These are phyloP conservation scores for Colletotrichum sp. DNA, from an alignment of 2,329 filamentous ascomycete species.

Conservation along the genomic window DNA sequence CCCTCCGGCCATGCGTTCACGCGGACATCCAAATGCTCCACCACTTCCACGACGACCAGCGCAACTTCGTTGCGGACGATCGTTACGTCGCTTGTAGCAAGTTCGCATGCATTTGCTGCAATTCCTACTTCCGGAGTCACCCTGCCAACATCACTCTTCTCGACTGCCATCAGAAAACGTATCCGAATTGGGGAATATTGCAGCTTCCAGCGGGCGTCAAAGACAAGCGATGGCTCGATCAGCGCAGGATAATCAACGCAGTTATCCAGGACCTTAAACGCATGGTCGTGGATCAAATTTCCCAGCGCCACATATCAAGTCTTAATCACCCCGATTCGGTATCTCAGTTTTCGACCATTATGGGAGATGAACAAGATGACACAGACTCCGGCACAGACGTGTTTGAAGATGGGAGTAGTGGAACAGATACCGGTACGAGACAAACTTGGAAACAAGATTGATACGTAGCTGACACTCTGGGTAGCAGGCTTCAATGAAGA, in stretches of 20 bases:
- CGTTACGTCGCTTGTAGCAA: constrained; percentile 57
- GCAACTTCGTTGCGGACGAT: constrained; percentile 43
- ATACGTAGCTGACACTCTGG: too few species aligned
- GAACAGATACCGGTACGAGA: neutral
- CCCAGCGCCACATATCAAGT: neutral
- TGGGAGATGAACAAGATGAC: neutral
- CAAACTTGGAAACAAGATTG: too few species aligned
- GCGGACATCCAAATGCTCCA: constrained; percentile 54
- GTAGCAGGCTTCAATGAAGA: too few species aligned
- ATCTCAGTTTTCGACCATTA: neutral
- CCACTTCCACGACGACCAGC: constrained; percentile 39
- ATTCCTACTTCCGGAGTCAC: constrained; percentile 47
- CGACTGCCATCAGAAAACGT: constrained; percentile 43
- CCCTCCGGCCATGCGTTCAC: constrained; percentile 39
- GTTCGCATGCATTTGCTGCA: constrained; percentile 54
- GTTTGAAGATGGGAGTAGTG: neutral
- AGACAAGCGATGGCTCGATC: neutral
- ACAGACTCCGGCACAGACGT: neutral
- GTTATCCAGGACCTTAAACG: neutral
- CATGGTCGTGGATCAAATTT: neutral
- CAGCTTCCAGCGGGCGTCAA: neutral
- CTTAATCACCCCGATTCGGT: neutral
- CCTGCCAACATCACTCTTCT: constrained; percentile 35
- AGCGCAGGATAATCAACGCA: neutral
- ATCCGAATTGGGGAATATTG: constrained; percentile 41